Base-by-base conservation (phyloP, 148 eudicot genomes). In the Talinum fruticosum region DNA sequence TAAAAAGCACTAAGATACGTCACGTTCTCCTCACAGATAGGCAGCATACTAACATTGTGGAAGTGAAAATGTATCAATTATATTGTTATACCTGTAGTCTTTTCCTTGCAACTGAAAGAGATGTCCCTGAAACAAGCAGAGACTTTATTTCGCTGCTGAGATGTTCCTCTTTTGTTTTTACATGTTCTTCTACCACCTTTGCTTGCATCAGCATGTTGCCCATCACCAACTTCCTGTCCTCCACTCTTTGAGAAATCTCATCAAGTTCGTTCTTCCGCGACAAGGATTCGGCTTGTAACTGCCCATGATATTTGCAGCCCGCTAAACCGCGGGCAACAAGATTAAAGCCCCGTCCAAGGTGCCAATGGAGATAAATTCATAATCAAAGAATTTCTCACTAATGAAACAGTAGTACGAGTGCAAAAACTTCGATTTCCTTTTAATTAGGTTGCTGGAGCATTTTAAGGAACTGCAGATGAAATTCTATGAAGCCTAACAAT, bases 171-270 rank as follows among this genome's bases (percentile, higher is more conserved):
- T 91, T 93, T 71, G 86, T 96, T 79, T 90, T 86, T 71, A 80
- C 90, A 78, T 93, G 92, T 71, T 90, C 99, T 76, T 91, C 86
- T 21, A 87, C 86, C 78, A 87, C 95, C 81, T 91, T 96, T 21
- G 88, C 87, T 71, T 90, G 89, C 93, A 87, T 91, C 54, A 87
- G 82, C 91, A 85, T 86, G 88, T 88, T 93, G 37, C 90, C 90
- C 91, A 96, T 88, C 67, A 86, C 85, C 78, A 88, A 78, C 77
- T 93, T 88, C 37, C 85, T 88, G 45, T 87, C 84, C 69, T 93
- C 93, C 86, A 96, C 82, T 77, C 87, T 88, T 77, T 96, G 92
- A 59, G 84, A 88, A 88, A 96, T 91, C 87, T 90, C 95, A 84
- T 93, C 93, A 71, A 93, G 90, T 86, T 90, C 86, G 76, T 96